Evolutionary conservation across 1,284 basidiomycete species (phyloP), one percentile per base, ranked within the genome.

Genomic region (Caloboletus firmus): DNA sequence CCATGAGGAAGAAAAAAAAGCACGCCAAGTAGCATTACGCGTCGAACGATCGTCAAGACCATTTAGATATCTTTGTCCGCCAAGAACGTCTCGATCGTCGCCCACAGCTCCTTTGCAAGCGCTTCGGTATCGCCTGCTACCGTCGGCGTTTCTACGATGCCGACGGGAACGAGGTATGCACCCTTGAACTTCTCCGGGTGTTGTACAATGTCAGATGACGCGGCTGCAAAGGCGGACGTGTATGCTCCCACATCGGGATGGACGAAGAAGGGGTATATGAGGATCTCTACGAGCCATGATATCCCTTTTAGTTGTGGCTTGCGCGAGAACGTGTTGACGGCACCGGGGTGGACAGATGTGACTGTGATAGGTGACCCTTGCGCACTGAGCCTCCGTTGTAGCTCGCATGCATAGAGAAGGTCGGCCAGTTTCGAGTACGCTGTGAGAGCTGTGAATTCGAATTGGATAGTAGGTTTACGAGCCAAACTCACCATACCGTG

Each of bases 171-270:
- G 8, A 83, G 56, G 61, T 77, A 81, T n/a, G 66, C 70, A 1
- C 79, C 80, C 48, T 72, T 74, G 59, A 77, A 82, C 48, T 69
- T 72, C 18, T 73, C 68, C 15, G 68, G 56, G n/a, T 77, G 59
- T 4, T 68, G 64, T 6, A 59, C 62, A 2, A 80, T 65, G 2
- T 68, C 61, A 0, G 75, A 69, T 7, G 76, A 74, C 3, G 73
- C 77, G 0, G 80, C 79, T 4, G 79, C 80, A 52, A 82, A 76
- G 28, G 74, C 71, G 2, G 77, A 69, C 12, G 72, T 76, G 54
- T 74, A 70, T 0, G 73, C 74, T 37, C 76, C 80, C 2, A 74
- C 64, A n/a, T 76, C 72, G 5, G 74, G 69, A 5, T 63, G 45
- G 1, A 60, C 61, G 47, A 79, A 72, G 40, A 78, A 73, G 20